Base-by-base conservation (phyloP, 805 yeast genomes). In the Ogataea polymorpha region DNA sequence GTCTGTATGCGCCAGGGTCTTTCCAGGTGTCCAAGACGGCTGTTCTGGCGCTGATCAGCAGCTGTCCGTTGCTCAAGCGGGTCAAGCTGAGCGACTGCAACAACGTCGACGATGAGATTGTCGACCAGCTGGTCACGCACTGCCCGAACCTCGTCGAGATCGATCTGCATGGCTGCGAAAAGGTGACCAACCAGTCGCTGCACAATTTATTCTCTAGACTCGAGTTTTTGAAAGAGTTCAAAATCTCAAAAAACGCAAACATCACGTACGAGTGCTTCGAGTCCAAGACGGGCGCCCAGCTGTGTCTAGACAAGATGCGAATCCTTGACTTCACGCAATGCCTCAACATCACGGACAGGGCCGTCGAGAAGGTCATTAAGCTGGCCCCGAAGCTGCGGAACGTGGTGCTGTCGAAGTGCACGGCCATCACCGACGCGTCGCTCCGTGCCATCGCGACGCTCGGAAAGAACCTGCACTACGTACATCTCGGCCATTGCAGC, bases 401-500 rank as follows among this genome's bases (percentile, higher is more conserved):
- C 54, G 86, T 93, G 24, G 90, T 87, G 12, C 68, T 91, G 42
- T 90, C 96, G 7, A 93, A 93, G 63, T 93, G 98, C 68, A 70
- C 80, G 56, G 80, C 81, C 55, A 79, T 91, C 21, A 87, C 97
- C 1, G 97, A 91, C 67, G 74, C 80, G 1, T 80, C 95, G 3
- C 66, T 91, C 30, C 70, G 79, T 37, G 78, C 86, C 13, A 70
- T 93, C 47, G 75, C 95, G 6, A 72, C 71, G 23, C 70, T 93
- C 44, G 95, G 91, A 4, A 77, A 84, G 55, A 81, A 82, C 51
- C 70, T 91, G 51, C 96, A 89, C 56, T 88, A 89, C 53, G 74
- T 93, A 37, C 98, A 93, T 66, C 73, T 91, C 46, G 98, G 98
- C 13, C 98, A 91, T 66, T 93, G 99, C 67, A 75, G 80, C 33